Evolutionary conservation across 805 yeast species (phyloP).

Genomic region (Metschnikowia lochheadii): DNA sequence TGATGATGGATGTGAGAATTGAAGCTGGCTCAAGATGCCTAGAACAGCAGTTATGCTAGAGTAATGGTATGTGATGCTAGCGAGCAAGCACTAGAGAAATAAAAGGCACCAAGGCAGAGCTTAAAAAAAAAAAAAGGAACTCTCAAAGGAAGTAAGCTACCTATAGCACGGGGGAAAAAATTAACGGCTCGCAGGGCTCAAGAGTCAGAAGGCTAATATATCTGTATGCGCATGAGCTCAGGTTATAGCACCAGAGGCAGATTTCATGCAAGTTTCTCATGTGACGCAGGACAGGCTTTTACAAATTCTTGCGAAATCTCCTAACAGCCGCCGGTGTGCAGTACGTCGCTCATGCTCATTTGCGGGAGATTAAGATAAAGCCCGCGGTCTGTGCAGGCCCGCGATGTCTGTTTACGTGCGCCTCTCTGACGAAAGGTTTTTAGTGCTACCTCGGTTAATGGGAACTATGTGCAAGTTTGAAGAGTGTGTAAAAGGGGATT

Average conservation of each 20-base stretch:
- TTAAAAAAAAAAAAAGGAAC: background rate
- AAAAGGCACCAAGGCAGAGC: background rate
- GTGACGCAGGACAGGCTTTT: conserved; percentile 4
- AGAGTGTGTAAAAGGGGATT: too few relatives aligned
- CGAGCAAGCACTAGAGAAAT: background rate
- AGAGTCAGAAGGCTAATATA: background rate
- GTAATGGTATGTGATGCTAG: background rate
- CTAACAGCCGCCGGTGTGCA: conserved; percentile 7
- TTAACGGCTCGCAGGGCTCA: conserved; percentile 1
- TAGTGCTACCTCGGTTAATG: background rate
- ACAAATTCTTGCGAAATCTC: conserved; percentile 1
- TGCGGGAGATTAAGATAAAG: conserved; percentile 14
- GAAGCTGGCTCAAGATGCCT: background rate
- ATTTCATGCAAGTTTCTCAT: conserved; percentile 1
- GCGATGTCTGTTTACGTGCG: conserved; percentile 1
- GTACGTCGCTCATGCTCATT: conserved; percentile 12
- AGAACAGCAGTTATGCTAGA: background rate
- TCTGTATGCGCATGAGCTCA: conserved; percentile 1
- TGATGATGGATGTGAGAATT: background rate
- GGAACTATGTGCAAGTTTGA: background rate
- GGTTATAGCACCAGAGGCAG: conserved; percentile 1
- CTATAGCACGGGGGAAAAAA: background rate
- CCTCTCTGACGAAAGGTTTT: background rate
- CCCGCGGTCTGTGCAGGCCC: background rate
- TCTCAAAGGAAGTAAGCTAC: background rate